Evolutionary conservation across 129 eudicot species (phyloP).

Genomic region (Flaveria robusta): DNA sequence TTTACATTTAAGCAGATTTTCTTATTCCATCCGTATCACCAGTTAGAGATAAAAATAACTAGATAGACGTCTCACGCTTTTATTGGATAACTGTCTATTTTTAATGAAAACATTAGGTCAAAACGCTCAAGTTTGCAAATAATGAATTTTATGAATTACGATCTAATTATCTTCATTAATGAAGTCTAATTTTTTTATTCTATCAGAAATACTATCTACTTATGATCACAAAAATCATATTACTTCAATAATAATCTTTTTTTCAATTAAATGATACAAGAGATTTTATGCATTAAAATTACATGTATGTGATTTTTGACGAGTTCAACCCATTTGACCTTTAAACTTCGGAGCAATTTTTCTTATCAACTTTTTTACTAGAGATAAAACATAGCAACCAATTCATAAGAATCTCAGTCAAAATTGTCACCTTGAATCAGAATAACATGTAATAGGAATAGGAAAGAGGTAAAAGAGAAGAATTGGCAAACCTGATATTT

Average conservation of each 20-base stretch:
- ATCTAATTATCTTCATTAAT: too few relatives aligned
- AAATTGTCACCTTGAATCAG: neutral
- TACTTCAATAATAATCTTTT: neutral
- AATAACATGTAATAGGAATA: neutral
- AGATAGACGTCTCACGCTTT: neutral
- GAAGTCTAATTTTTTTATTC: neutral
- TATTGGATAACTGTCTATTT: neutral
- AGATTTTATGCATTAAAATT: neutral
- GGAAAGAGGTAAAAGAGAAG: neutral
- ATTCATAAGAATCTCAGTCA: neutral
- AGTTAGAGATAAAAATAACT: neutral
- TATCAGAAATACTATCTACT: too few relatives aligned
- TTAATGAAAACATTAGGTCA: neutral
- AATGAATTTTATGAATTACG: too few relatives aligned
- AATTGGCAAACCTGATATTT: conserved; percentile 24
- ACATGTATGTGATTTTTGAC: neutral
- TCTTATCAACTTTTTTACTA: neutral
- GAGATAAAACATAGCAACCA: neutral
- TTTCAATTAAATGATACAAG: neutral
- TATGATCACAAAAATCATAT: neutral
- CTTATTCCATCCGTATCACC: neutral
- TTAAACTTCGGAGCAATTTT: neutral
- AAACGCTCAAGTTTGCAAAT: neutral
- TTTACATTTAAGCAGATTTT: neutral
- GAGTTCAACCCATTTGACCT: neutral